phyloP scores from a whole-genome alignment of 768 basidiomycete genomes.

The Phlegmacium glaucopus region DNA sequence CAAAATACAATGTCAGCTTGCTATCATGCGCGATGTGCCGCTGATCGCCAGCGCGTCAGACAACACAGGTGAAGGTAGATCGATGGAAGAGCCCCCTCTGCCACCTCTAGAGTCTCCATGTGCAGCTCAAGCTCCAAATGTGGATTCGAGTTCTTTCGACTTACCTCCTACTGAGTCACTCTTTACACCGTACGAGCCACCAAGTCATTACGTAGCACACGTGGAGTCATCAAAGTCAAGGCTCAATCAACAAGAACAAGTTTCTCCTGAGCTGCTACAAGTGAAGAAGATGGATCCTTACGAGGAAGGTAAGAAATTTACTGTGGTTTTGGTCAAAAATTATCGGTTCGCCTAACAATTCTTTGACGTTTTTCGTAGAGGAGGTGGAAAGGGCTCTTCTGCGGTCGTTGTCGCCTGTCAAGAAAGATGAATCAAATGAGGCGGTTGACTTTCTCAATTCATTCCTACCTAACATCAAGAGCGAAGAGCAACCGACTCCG shows the following conservation, averaged over 20 bases:
- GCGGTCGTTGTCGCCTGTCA: conserved; percentile 4
- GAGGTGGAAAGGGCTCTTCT: conserved; percentile 9
- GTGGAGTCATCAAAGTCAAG: background rate
- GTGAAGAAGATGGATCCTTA: conserved; percentile 21
- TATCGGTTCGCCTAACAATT: background rate
- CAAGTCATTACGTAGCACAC: background rate
- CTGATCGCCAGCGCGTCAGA: background rate
- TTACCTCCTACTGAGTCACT: background rate
- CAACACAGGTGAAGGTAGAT: too few species aligned
- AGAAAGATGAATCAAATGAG: conserved; percentile 3
- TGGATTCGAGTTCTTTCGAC: background rate
- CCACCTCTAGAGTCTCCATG: background rate
- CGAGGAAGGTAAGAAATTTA: conserved; percentile 16
- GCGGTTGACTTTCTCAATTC: conserved; percentile 3
- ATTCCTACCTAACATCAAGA: too few species aligned
- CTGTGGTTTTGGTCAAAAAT: background rate
- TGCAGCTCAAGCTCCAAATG: background rate
- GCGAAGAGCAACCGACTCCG: too few species aligned
- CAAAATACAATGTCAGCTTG: background rate
- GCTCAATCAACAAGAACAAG: background rate
- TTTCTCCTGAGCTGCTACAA: background rate
- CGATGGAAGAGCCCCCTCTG: background rate
- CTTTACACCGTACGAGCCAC: background rate
- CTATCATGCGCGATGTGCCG: background rate
- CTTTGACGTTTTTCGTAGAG: conserved; percentile 5